Conservation (phyloP, 768 basidiomycete species). For the Lentinula raphanica region DNA sequence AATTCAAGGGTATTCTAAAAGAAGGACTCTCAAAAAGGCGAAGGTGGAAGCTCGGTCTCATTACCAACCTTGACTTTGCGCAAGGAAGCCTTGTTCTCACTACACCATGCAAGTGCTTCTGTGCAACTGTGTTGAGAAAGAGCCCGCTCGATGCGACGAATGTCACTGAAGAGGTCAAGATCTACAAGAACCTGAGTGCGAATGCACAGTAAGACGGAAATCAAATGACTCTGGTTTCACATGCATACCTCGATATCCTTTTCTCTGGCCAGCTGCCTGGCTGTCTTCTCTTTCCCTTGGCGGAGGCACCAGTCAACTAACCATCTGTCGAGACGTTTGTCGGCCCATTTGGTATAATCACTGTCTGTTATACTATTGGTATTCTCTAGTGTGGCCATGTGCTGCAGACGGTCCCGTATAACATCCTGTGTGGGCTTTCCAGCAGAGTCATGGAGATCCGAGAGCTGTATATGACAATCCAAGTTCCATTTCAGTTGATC, state of each 20-base stretch:
- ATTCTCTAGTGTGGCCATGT: conserved; percentile 60
- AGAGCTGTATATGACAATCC: conserved; percentile 28
- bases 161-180: conserved; percentile 86
- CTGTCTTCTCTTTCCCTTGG: conserved; percentile 71
- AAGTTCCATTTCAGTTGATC: background rate
- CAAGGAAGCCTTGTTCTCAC: conserved; percentile 89
- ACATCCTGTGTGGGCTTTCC: conserved; percentile 64
- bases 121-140: conserved; percentile 71
- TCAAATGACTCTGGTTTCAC: background rate
- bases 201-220: conserved; percentile 11
- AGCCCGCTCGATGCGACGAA: conserved; percentile 80
- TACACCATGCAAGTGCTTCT: conserved; percentile 93
- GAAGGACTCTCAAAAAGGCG: background rate
- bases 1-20: conserved; percentile 91
- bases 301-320: conserved; percentile 90
- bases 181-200: conserved; percentile 72
- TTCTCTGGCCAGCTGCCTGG: conserved; percentile 68
- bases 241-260: conserved; percentile 70
- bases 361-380: conserved; percentile 45
- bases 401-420: conserved; percentile 68
- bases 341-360: conserved; percentile 72
- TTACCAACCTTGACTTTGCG: conserved; percentile 76
- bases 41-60: background rate
- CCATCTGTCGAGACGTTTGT: conserved; percentile 80
- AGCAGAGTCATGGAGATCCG: conserved; percentile 41